Conservation (phyloP, 345 rosid genomes). For the Punica granatum region DNA sequence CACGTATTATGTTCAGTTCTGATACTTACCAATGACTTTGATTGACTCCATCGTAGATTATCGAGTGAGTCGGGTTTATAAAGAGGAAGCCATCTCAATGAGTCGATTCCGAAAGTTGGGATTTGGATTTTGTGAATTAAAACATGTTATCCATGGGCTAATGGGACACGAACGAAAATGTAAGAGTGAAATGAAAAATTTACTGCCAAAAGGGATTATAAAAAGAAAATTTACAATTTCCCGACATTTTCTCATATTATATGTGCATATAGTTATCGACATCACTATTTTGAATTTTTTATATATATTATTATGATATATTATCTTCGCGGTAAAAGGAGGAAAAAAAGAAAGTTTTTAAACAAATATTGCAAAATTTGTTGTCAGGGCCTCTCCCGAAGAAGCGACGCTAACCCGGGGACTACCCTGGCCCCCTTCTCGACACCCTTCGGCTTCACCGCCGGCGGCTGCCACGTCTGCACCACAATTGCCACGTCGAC, state of each 20-base stretch:
- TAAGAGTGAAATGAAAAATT: no score
- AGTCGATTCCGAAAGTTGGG: no score
- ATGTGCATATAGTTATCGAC: background rate
- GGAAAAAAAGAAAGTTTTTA: background rate
- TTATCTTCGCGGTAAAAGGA: background rate
- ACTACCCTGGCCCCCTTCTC: conserved; percentile 34
- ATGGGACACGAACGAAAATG: no score
- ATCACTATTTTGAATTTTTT: background rate
- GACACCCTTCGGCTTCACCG: conserved; percentile 35
- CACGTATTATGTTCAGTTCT: no score
- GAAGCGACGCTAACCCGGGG: conserved; percentile 52
- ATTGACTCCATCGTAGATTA: no score
- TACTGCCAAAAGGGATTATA: no score
- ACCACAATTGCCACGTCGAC: conserved; percentile 2
- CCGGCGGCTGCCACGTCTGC: conserved; percentile 35
- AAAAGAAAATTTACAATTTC: background rate
- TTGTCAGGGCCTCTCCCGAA: conserved; percentile 32
- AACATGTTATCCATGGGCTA: no score
- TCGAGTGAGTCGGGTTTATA: no score
- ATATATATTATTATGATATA: background rate
- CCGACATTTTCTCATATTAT: background rate
- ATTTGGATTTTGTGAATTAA: no score
- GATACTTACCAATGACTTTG: no score
- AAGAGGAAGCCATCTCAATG: no score
- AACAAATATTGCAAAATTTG: background rate